Base-by-base conservation (phyloP, 495 filamentous ascomycete genomes). In the Cercophora sp. region DNA sequence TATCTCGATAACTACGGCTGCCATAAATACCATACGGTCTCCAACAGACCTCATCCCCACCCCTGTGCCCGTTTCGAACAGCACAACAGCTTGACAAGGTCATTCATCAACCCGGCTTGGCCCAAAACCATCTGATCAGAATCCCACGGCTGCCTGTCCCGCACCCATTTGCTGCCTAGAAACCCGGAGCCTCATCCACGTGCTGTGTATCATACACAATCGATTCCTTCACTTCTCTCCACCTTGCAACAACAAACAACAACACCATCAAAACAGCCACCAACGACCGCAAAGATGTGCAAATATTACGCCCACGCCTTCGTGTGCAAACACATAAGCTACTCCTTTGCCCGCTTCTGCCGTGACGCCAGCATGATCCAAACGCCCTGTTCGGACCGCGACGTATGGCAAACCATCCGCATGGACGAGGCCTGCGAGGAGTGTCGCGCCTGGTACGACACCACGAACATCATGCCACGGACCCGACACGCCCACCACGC, bases 391-490 rank as follows among this genome's bases (percentile, higher is more conserved):
- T 40, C 49, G 24, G 55, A 59, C 22, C 58, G 56, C 8, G 31
- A 61, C n/a, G 56, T 68, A 34, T 68, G 65, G 65, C 60, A 64
- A 15, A 66, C 63, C 11, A 57, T 68, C 36, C 32, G 44, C 1
- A 48, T 68, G 47, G 61, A 61, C 9, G 55, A 63, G 41, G 47
- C 54, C 15, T 67, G 78, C 0, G 70, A 78, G 15, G 83, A 87
- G 65, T 67, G 65, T 47, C 52, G 55, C 41, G 26, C 39, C 5
- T 55, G 13, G 42, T n/a, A n/a, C n/a, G n/a, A n/a, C n/a, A n/a
- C n/a, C n/a, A n/a, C n/a, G n/a, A n/a, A n/a, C n/a, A n/a, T n/a
- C n/a, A n/a, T n/a, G n/a, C n/a, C n/a, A n/a, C n/a, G n/a, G n/a
- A n/a, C n/a, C n/a, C 36, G 36, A 18, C 34, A 37, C n/a, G 16